phyloP scores from a whole-genome alignment of 352 stramenopile species.

The Pythium rishiriense region DNA sequence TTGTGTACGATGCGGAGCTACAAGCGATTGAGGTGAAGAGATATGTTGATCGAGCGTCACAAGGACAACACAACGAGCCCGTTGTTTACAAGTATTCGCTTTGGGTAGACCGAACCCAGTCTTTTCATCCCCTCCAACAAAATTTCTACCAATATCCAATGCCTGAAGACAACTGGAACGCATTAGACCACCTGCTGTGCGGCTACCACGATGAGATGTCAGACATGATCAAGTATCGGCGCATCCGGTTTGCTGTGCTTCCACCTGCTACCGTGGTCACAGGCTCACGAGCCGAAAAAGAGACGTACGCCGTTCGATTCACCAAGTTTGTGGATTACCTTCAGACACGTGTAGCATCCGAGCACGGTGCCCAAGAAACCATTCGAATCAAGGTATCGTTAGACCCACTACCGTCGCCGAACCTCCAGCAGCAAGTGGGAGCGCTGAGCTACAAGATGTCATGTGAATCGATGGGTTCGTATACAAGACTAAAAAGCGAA shows the following conservation, averaged over 20 bases:
- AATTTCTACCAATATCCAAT: slow-evolving; percentile 69
- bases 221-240: slow-evolving; percentile 66
- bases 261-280: slow-evolving; percentile 29
- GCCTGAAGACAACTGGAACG: slow-evolving; percentile 81
- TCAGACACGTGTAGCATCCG: slow-evolving; percentile 51
- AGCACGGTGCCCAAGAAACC: slow-evolving; percentile 50
- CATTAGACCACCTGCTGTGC: slow-evolving; percentile 71
- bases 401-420: slow-evolving; percentile 22
- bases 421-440: slow-evolving; percentile 12
- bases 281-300: slow-evolving; percentile 20
- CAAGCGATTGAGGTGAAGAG: slow-evolving; percentile 81
- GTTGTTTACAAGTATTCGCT: slow-evolving; percentile 69
- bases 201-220: slow-evolving; percentile 78
- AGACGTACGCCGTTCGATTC: slow-evolving; percentile 49
- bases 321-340: slow-evolving; percentile 69
- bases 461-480: slow-evolving; percentile 34
- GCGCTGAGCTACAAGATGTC: slow-evolving; percentile 48
- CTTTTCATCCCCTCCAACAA: slow-evolving; percentile 73
- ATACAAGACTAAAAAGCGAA: slow-evolving; percentile 32
- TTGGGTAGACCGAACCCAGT: slow-evolving; percentile 61
- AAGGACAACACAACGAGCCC: slow-evolving; percentile 36
- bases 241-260: slow-evolving; percentile 71
- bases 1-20: slow-evolving; percentile 72
- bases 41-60: slow-evolving; percentile 54
- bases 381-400: slow-evolving; percentile 48